A percentile compares a stretch with the other conserved stretches of the same genome.
phyloP scores from a whole-genome alignment of 345 rosid genomes.

The Eucalyptus curtisii region DNA sequence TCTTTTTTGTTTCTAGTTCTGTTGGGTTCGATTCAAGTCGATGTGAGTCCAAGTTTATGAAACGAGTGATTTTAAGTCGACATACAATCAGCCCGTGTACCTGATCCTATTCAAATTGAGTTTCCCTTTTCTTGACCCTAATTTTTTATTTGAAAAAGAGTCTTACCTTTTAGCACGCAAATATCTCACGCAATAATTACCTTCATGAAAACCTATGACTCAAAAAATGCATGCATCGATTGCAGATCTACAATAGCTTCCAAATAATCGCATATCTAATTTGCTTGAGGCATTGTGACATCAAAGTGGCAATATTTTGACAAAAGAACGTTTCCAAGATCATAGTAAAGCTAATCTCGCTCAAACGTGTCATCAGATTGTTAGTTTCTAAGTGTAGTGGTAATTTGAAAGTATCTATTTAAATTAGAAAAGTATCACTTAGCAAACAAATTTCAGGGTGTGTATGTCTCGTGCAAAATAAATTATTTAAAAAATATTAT shows the following conservation, averaged over 20 bases:
- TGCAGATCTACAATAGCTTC: neutral
- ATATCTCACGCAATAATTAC: neutral
- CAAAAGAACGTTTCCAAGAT: neutral
- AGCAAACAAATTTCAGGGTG: neutral
- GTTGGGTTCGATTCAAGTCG: neutral
- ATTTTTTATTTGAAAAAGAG: neutral
- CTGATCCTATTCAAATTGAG: neutral
- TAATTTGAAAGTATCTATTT: neutral
- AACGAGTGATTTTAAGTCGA: neutral
- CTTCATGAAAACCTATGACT: neutral
- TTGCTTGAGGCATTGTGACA: neutral
- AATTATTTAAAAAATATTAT: neutral
- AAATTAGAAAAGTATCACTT: neutral
- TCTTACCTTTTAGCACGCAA: neutral
- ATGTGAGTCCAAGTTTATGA: neutral
- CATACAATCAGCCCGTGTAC: neutral
- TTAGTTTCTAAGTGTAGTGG: neutral
- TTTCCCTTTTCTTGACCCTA: neutral
- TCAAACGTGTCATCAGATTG: neutral
- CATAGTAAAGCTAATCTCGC: neutral
- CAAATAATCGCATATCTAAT: neutral
- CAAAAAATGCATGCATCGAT: neutral
- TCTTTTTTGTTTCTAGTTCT: neutral
- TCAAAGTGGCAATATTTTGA: neutral
- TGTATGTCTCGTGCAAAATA: accelerated